These are phyloP conservation scores for Bipolaris zeicola DNA, from an alignment of 2,329 filamentous ascomycete genomes.

Conservation along the genomic window DNA sequence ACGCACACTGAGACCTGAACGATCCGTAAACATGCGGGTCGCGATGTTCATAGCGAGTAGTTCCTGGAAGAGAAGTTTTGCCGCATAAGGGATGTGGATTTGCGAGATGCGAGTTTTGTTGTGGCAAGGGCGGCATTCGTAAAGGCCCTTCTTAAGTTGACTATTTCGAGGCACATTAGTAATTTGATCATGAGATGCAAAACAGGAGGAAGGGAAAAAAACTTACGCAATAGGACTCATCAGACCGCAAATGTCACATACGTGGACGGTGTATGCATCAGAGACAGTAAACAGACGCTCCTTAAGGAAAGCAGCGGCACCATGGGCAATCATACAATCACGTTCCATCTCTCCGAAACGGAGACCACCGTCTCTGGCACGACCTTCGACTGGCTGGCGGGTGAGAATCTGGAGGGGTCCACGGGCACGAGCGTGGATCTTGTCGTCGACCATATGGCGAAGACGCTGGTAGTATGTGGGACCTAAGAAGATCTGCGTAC, in stretches of 20 bases:
- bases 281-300: conserved; percentile 97
- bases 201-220: conserved; percentile 40
- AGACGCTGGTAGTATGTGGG: conserved; percentile 99
- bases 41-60: conserved; percentile 98
- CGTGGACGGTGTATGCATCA: conserved; percentile 95
- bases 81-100: conserved; percentile 96
- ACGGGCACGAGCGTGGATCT: conserved; percentile 98
- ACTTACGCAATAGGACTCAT: conserved; percentile 99
- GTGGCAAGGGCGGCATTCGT: conserved; percentile 96
- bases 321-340: conserved; percentile 99
- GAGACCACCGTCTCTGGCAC: conserved; percentile 94
- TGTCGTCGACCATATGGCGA: conserved; percentile 99
- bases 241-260: conserved; percentile 97
- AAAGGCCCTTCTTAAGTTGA: conserved; percentile 92
- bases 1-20: conserved; percentile 75
- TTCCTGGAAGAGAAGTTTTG: conserved; percentile 98
- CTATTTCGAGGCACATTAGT: conserved; percentile 53
- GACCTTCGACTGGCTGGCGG: conserved; percentile 95
- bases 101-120: conserved; percentile 99
- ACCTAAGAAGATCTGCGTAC: conserved; percentile 93
- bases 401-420: conserved; percentile 98
- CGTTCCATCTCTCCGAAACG: conserved; percentile 99
- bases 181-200: not conserved
- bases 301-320: conserved; percentile 94
- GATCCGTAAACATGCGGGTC: conserved; percentile 91